Conservation (phyloP, 73 alveolate genomes). For the Paramecium biaurelia region DNA sequence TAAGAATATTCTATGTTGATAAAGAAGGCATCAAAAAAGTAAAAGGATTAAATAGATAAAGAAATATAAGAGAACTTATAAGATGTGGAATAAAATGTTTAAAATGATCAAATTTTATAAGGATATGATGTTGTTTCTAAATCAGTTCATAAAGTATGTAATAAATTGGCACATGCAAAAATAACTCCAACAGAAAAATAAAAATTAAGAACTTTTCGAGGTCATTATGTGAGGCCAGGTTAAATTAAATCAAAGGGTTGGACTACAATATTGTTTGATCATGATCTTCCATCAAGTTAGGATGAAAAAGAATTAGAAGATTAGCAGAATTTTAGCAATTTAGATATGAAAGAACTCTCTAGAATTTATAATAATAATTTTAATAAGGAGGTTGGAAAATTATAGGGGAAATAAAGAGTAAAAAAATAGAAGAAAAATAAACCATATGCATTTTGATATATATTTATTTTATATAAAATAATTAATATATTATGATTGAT, state of each 20-base stretch:
- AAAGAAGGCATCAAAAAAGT: not conserved
- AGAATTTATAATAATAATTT: not conserved
- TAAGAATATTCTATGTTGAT: not conserved
- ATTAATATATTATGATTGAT: not conserved
- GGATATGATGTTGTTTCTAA: not conserved
- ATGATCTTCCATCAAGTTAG: not conserved
- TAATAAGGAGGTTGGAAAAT: not conserved
- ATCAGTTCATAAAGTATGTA: not conserved
- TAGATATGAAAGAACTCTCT: not conserved
- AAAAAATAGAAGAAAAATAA: not conserved
- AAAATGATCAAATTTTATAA: not conserved
- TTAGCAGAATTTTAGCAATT: not conserved
- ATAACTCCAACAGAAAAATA: not conserved
- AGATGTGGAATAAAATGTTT: not conserved
- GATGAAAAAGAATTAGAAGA: not conserved
- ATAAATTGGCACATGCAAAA: not conserved
- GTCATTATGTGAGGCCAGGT: not conserved
- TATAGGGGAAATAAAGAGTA: not conserved
- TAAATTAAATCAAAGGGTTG: not conserved
- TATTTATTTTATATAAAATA: not conserved
- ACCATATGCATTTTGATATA: not conserved
- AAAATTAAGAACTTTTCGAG: not conserved
- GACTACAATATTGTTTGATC: constrained; percentile 3
- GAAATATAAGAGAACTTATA: not conserved
- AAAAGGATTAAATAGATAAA: not conserved